Percentiles rank a stretch among this genome's conserved stretches.
phyloP scores from a whole-genome alignment of 179 eudicot genomes.

The Heliamphora pulchella region DNA sequence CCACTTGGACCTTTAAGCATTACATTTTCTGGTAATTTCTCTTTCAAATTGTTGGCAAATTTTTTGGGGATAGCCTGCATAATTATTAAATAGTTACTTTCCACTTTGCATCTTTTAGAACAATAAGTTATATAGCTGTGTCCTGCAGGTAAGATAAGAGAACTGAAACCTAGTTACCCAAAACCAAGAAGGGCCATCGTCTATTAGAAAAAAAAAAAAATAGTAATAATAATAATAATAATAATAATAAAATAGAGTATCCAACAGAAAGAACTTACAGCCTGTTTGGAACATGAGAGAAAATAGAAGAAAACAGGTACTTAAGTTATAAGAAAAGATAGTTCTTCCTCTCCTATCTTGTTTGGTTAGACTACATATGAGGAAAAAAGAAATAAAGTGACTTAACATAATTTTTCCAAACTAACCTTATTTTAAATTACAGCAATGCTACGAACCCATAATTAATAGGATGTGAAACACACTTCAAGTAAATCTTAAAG shows the following conservation, averaged over 20 bases:
- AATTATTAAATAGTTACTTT: neutral
- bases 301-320: too few species aligned
- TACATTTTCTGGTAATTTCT: constrained; percentile 27
- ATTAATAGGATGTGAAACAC: too few species aligned
- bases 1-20: constrained; percentile 46
- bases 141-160: neutral
- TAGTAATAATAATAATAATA: neutral
- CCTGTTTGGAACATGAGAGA: too few species aligned
- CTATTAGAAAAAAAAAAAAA: too few species aligned
- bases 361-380: too few species aligned
- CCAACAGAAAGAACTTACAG: neutral
- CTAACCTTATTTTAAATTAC: too few species aligned
- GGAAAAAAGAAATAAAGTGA: neutral
- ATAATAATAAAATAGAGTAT: neutral
- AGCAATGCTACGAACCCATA: too few species aligned
- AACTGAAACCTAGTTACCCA: neutral
- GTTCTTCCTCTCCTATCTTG: too few species aligned
- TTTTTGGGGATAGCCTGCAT: constrained; percentile 51
- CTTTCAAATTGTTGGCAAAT: constrained; percentile 32
- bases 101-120: neutral
- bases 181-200: neutral
- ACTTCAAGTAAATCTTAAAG: too few species aligned
- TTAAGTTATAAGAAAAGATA: too few species aligned
- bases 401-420: neutral
- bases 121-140: neutral